Evolutionary conservation across 495 filamentous ascomycete genomes (phyloP).

Genomic region (Sphaerosporella brunnea): DNA sequence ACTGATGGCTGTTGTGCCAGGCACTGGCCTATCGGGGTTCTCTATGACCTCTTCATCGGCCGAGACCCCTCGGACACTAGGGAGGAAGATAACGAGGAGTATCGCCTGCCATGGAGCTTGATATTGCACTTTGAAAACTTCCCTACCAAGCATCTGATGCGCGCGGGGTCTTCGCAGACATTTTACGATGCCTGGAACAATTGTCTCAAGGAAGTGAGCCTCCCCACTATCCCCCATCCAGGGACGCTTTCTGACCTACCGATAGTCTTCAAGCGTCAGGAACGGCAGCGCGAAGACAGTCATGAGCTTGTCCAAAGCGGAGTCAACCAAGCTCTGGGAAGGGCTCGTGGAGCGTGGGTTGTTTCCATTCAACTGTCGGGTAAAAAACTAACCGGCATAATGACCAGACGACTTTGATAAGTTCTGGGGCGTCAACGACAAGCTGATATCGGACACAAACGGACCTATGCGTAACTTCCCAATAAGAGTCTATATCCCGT

Average conservation of each 20-base stretch:
- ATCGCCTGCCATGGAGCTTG: conserved; percentile 58
- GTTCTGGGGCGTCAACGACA: conserved; percentile 57
- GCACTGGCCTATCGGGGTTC: conserved; percentile 69
- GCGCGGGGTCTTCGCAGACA: conserved; percentile 38
- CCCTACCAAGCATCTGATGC: conserved; percentile 46
- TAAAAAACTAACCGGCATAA: conserved; percentile 9
- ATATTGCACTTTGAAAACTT: conserved; percentile 62
- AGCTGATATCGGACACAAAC: conserved; percentile 58
- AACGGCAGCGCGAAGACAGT: conserved; percentile 83
- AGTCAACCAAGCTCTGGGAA: conserved; percentile 75
- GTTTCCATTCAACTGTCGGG: conserved; percentile 1
- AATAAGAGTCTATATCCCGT: conserved; percentile 72
- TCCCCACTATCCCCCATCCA: background rate
- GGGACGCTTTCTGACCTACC: background rate
- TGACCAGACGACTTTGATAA: conserved; percentile 48
- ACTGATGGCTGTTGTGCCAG: conserved; percentile 17
- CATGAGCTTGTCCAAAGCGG: conserved; percentile 77
- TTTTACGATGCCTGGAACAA: conserved; percentile 79
- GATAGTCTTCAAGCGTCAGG: conserved; percentile 67
- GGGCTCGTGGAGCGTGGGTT: conserved; percentile 58
- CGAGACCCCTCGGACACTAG: conserved; percentile 35
- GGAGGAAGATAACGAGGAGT: conserved; percentile 28
- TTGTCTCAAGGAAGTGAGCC: conserved; percentile 61
- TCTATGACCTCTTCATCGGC: conserved; percentile 73
- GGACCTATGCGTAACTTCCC: conserved; percentile 63